Evolutionary conservation across 177 flowering plant genomes (phyloP), one percentile per base, ranked within the genome.

Genomic region (Vitis hybrid): DNA sequence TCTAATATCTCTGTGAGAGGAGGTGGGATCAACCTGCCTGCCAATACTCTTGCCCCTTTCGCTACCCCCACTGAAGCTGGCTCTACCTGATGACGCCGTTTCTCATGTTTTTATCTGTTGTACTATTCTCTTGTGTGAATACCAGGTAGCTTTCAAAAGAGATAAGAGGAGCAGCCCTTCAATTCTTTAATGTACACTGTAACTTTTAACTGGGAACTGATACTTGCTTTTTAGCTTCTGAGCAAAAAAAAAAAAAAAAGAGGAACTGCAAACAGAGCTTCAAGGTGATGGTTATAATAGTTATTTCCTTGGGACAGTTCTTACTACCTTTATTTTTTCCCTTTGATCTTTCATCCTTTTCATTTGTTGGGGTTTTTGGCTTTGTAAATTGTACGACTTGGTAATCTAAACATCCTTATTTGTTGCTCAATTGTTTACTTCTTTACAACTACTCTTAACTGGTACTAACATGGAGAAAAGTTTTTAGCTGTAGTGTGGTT

Each of bases 1-100:
- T 80, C 86, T 13, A 78, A 61, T 59, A 31, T 88, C 12, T 90
- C 93, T 4, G 68, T 90, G n/a, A 82, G 84, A 80, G 95, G 95
- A 31, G 88, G 88, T 15, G 91, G 90, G 22, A 61, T 84, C 73
- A 82, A 55, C 76, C 49, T 81, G 45, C 87, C 85, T 50, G 67
- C 76, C 12, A 85, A 84, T 74, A 68, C 89, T 48, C 83, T 86
- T 39, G 87, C 91, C 34, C 93, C 91, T 63, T 82, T 73, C 67
- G 65, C 78, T 29, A 79, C 85, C 2, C 85, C 87, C 2, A 65
- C 74, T 16, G 84, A 85, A 77, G 77, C 81, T 59, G 74, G 75
- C 69, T 9, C 58, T 34, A 63, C 84, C 75, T 84, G 79, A 82
- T 63, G 76, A 70, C 56, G 62, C 66, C 54, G 48, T 50, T n/a